A percentile compares a stretch with the other conserved stretches of the same genome.
Conservation (phyloP, 805 yeast genomes). For the Wickerhamiella qilinensis region DNA sequence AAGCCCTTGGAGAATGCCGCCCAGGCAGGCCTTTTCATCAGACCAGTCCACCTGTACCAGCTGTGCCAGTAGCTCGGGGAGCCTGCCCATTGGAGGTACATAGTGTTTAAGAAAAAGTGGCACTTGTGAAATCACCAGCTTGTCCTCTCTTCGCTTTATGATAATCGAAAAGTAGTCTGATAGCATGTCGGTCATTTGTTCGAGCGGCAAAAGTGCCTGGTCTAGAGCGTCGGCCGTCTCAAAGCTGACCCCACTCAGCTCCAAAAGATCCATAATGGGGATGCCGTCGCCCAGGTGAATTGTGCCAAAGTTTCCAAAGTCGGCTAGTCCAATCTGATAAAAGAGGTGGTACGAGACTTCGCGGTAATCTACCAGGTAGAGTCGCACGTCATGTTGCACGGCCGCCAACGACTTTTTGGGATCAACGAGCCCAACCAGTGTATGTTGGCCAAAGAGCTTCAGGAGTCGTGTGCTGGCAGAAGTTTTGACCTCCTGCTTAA, state of each 20-base stretch:
- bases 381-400: conserved; percentile 67
- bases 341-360: conserved; percentile 50
- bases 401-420: conserved; percentile 51
- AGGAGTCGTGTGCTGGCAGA: conserved; percentile 40
- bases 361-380: conserved; percentile 70
- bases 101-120: conserved; percentile 57
- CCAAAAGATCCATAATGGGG: conserved; percentile 25
- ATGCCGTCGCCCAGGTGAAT: conserved; percentile 27
- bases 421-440: conserved; percentile 75
- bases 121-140: conserved; percentile 27
- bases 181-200: conserved; percentile 59
- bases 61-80: conserved; percentile 51
- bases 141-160: conserved; percentile 20
- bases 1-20: conserved; percentile 47
- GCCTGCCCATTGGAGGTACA: conserved; percentile 42
- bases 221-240: neutral
- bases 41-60: conserved; percentile 50
- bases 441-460: conserved; percentile 47
- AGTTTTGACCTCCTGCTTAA: conserved; percentile 35
- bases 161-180: conserved; percentile 57
- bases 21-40: conserved; percentile 53
- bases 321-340: conserved; percentile 64
- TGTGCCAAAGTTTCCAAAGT: conserved; percentile 69
- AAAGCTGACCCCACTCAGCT: conserved; percentile 3
- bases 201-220: conserved; percentile 17